Evolutionary conservation across 441 rosid genomes (phyloP).

Genomic region (Aleurites moluccanus): DNA sequence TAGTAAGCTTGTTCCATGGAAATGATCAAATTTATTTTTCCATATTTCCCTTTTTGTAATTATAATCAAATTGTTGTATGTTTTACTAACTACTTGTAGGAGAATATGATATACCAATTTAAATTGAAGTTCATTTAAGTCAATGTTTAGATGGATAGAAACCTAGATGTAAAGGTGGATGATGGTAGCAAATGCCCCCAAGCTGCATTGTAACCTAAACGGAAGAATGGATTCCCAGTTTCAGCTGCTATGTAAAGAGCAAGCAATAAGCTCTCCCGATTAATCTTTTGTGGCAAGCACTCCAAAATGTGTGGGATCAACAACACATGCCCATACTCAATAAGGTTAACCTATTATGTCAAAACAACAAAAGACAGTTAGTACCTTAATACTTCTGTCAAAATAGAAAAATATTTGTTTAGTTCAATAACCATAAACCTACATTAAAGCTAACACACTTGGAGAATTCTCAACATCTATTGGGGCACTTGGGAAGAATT

Average conservation of each 20-base stretch:
- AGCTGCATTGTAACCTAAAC: constrained; percentile 96
- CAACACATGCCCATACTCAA: constrained; percentile 94
- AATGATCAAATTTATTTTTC: background rate
- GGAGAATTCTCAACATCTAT: constrained; percentile 74
- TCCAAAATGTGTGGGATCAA: constrained; percentile 85
- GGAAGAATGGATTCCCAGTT: constrained; percentile 79
- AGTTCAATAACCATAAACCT: constrained; percentile 15
- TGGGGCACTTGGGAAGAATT: constrained; percentile 69
- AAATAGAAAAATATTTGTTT: background rate
- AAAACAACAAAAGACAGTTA: background rate
- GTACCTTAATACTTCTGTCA: background rate
- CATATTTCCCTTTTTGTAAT: background rate
- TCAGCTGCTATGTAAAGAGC: constrained; percentile 86
- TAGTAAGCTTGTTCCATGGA: constrained; percentile 69
- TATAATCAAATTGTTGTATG: background rate
- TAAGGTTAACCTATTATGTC: constrained; percentile 80
- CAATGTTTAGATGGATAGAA: constrained; percentile 1
- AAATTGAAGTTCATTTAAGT: background rate
- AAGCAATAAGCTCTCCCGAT: constrained; percentile 78
- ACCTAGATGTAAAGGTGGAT: constrained; percentile 99
- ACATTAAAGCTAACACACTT: constrained; percentile 90
- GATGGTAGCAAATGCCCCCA: constrained; percentile 98
- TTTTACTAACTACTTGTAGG: background rate
- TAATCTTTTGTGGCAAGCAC: constrained; percentile 95
- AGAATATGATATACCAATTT: background rate